A percentile compares a stretch with the other conserved stretches of the same genome.
Evolutionary conservation across 2,329 filamentous ascomycete genomes (phyloP).

Genomic region (Macrophomina tecta): DNA sequence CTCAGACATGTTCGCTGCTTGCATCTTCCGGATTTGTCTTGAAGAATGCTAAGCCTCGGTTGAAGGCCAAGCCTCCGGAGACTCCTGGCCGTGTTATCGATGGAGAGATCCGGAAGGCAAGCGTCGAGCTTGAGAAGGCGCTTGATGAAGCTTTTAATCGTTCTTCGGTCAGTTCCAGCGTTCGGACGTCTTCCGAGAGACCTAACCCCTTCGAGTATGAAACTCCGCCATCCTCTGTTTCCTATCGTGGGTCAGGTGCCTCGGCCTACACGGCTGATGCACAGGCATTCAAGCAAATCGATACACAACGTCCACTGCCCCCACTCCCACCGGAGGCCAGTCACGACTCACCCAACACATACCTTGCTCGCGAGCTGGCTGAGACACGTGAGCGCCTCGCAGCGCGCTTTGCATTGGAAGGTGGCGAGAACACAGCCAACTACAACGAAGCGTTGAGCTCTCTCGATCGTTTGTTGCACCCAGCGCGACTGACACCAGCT

Average conservation of each 20-base stretch:
- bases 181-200: slow-evolving; percentile 51
- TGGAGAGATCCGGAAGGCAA: slow-evolving; percentile 84
- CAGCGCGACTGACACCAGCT: slow-evolving; percentile 26
- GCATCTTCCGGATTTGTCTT: slow-evolving; percentile 2
- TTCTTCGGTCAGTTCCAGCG: slow-evolving; percentile 61
- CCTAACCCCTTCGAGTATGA: slow-evolving; percentile 49
- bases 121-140: slow-evolving; percentile 82
- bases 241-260: slow-evolving; percentile 45
- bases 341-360: slow-evolving; percentile 57
- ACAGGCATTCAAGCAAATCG: neutral
- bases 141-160: slow-evolving; percentile 93
- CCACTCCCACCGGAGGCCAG: slow-evolving; percentile 43
- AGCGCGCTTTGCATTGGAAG: slow-evolving; percentile 54
- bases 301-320: slow-evolving; percentile 50
- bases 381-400: slow-evolving; percentile 65
- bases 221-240: slow-evolving; percentile 59
- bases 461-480: slow-evolving; percentile 25
- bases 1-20: slow-evolving; percentile 7
- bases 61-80: slow-evolving; percentile 28
- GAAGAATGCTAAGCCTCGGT: slow-evolving; percentile 23
- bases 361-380: slow-evolving; percentile 60
- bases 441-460: slow-evolving; percentile 58
- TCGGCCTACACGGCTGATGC: slow-evolving; percentile 21
- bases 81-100: slow-evolving; percentile 63
- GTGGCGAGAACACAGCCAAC: slow-evolving; percentile 55